phyloP scores from a whole-genome alignment of 2,329 filamentous ascomycete species.

The Aspergillus intermedius region DNA sequence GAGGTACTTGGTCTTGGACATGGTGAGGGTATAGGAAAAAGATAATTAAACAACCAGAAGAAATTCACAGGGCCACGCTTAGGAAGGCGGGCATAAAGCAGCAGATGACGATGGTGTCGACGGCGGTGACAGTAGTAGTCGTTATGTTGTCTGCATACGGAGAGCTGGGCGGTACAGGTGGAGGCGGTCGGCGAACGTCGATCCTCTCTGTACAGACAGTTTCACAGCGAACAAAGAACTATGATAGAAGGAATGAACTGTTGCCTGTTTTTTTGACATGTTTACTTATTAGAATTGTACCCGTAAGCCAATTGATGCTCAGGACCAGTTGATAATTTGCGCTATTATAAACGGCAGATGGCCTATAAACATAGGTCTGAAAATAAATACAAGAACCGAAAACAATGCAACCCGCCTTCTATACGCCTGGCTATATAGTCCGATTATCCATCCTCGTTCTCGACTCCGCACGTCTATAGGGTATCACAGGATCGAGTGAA shows the following conservation, averaged over 20 bases:
- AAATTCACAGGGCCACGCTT: slow-evolving; percentile 15
- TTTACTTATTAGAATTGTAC: no score
- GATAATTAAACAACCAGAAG: slow-evolving; percentile 1
- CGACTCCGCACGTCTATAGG: neutral
- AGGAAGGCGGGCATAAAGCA: slow-evolving; percentile 17
- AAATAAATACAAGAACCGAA: neutral
- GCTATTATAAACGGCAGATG: neutral
- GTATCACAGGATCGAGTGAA: slow-evolving; percentile 1
- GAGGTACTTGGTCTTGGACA: slow-evolving; percentile 61
- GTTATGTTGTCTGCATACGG: neutral
- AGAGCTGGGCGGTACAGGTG: neutral
- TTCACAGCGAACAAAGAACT: neutral
- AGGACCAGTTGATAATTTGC: neutral
- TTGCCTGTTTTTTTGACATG: no score
- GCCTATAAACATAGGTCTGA: neutral
- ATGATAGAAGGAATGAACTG: no score
- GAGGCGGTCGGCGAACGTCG: neutral
- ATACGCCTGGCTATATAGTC: neutral
- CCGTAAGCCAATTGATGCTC: no score
- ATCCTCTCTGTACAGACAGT: neutral
- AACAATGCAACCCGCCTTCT: neutral
- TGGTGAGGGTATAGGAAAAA: slow-evolving; percentile 13
- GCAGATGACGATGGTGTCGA: slow-evolving; percentile 1
- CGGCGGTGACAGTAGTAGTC: slow-evolving; percentile 1
- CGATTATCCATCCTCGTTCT: neutral